These are phyloP conservation scores for Trichoderma virens DNA, from an alignment of 495 filamentous ascomycete genomes.

Conservation along the genomic window DNA sequence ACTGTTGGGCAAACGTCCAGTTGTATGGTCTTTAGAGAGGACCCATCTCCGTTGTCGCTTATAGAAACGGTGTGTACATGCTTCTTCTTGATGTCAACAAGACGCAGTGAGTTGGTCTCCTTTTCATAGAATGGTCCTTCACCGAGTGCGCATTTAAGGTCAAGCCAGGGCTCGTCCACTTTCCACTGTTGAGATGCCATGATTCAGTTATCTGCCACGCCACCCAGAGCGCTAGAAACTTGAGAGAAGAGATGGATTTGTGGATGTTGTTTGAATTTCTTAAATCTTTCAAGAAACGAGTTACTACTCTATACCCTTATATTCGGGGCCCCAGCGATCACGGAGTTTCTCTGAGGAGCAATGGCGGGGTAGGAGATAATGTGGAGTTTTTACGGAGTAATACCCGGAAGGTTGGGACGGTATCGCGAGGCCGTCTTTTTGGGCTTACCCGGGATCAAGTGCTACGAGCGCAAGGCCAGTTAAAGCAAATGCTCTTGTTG, in stretches of 20 bases:
- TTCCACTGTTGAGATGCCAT: slow-evolving; percentile 36
- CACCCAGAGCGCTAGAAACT: no score
- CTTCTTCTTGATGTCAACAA: slow-evolving; percentile 81
- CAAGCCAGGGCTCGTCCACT: slow-evolving; percentile 61
- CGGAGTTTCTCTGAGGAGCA: slow-evolving; percentile 3
- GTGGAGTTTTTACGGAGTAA: background rate
- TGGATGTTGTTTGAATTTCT: background rate
- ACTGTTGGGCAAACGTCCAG: slow-evolving; percentile 65
- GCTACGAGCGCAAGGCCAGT: no score
- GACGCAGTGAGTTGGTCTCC: slow-evolving; percentile 63
- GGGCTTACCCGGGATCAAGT: background rate
- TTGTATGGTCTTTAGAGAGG: slow-evolving; percentile 56
- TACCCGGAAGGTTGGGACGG: background rate
- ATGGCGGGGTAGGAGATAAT: slow-evolving; percentile 6
- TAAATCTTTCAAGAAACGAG: slow-evolving; percentile 15
- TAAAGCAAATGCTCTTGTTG: no score
- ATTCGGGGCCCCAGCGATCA: background rate
- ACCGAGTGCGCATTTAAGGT: slow-evolving; percentile 64
- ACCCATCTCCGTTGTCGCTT: slow-evolving; percentile 50
- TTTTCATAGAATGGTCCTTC: slow-evolving; percentile 79
- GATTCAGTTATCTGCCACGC: background rate
- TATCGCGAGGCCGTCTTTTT: background rate
- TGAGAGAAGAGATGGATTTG: no score
- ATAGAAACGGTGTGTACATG: slow-evolving; percentile 62
- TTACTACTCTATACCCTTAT: no score